phyloP scores from a whole-genome alignment of 108 stramenopile genomes.

The Aurantiochytrium sp. region DNA sequence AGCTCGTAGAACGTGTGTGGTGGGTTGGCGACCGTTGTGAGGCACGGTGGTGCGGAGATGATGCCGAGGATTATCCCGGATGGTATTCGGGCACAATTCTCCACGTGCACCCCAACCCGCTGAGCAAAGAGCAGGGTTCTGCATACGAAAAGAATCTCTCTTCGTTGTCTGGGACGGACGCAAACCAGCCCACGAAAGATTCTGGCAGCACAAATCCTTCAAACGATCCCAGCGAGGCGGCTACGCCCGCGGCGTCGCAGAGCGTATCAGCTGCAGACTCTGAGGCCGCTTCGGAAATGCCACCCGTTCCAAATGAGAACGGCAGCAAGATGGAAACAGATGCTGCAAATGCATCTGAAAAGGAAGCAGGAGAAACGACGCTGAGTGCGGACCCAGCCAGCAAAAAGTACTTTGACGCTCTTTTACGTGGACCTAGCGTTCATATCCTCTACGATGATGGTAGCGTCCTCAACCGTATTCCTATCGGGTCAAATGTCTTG shows the following conservation, averaged over 20 bases:
- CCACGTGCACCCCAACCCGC: background rate
- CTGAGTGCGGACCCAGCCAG: background rate
- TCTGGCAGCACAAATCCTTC: too few species aligned
- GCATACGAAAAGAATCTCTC: background rate
- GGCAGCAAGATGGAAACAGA: background rate
- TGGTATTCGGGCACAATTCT: background rate
- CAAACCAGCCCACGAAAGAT: too few species aligned
- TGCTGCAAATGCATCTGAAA: background rate
- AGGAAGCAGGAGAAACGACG: background rate
- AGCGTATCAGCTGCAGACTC: too few species aligned
- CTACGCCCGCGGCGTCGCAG: too few species aligned
- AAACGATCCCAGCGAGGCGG: too few species aligned
- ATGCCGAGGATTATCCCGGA: background rate
- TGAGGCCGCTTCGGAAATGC: too few species aligned
- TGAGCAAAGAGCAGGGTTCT: background rate
- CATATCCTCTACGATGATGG: background rate
- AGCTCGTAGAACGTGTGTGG: background rate
- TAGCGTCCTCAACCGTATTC: background rate
- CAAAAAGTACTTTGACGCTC: background rate
- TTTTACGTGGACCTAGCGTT: background rate
- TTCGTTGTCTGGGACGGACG: too few species aligned
- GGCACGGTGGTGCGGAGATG: background rate
- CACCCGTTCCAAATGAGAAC: background rate
- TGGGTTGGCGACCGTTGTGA: constrained; percentile 12
- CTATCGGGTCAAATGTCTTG: background rate